A percentile compares a stretch with the other conserved stretches of the same genome.
phyloP scores from a whole-genome alignment of 352 stramenopile genomes.

The Globisporangium middletonii region DNA sequence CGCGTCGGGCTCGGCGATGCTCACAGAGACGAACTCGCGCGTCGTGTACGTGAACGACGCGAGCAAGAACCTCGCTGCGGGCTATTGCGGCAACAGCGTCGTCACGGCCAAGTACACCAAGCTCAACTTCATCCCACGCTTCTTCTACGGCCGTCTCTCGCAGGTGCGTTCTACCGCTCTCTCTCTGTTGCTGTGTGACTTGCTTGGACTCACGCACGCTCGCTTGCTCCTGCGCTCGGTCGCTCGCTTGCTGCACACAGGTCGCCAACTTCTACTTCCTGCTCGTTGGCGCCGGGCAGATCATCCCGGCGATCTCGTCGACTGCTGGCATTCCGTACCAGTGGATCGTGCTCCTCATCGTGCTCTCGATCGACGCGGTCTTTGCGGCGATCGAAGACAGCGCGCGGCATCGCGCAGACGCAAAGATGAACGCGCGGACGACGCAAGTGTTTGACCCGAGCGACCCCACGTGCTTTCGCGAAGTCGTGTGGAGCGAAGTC shows the following conservation, averaged over 20 bases:
- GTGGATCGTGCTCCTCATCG: constrained; percentile 80
- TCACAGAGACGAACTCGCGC: constrained; percentile 43
- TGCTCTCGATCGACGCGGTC: constrained; percentile 81
- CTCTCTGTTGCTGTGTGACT: background rate
- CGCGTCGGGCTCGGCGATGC: constrained; percentile 10
- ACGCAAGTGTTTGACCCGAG: constrained; percentile 60
- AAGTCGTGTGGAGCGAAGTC: constrained; percentile 55
- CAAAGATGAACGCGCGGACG: constrained; percentile 73
- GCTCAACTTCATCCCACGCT: constrained; percentile 78
- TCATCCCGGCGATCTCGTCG: constrained; percentile 83
- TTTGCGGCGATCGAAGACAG: constrained; percentile 83
- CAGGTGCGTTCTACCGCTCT: constrained; percentile 25
- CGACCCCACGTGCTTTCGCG: constrained; percentile 35
- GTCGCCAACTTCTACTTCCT: constrained; percentile 90
- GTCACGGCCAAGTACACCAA: constrained; percentile 87
- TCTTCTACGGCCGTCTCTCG: constrained; percentile 82
- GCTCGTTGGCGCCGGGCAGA: constrained; percentile 79
- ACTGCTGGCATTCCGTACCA: constrained; percentile 81
- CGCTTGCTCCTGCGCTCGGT: background rate
- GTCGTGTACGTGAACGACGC: constrained; percentile 74
- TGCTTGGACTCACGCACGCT: background rate
- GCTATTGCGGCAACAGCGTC: constrained; percentile 79
- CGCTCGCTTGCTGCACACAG: constrained; percentile 1
- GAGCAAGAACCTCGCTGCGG: constrained; percentile 34
- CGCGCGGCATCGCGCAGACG: constrained; percentile 67